Evolutionary conservation across 2,329 filamentous ascomycete species (phyloP).

Genomic region (Diplodia corticola): DNA sequence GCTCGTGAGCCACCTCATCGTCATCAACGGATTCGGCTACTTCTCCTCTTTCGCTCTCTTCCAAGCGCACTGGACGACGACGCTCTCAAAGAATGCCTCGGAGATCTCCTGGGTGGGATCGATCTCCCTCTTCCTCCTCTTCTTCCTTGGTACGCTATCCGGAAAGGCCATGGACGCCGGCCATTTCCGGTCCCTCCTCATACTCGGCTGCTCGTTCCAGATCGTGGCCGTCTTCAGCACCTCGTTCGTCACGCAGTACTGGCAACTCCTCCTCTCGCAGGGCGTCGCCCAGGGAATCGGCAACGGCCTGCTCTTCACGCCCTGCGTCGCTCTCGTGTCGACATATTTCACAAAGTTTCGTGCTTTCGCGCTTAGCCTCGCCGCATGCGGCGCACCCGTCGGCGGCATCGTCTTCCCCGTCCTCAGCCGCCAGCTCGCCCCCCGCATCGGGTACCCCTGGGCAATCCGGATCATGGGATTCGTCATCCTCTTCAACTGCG

Average conservation of each 20-base stretch:
- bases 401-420: conserved; percentile 28
- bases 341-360: conserved; percentile 39
- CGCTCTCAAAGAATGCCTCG: conserved; percentile 34
- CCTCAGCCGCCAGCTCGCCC: conserved; percentile 24
- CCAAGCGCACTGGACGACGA: conserved; percentile 52
- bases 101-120: conserved; percentile 53
- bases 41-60: conserved; percentile 58
- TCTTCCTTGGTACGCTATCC: conserved; percentile 45
- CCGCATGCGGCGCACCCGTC: conserved; percentile 25
- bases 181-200: conserved; percentile 33
- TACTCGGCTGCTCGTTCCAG: conserved; percentile 40
- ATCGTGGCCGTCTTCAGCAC: conserved; percentile 48
- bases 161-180: conserved; percentile 48
- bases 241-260: conserved; percentile 43
- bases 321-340: conserved; percentile 37
- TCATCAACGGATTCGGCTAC: conserved; percentile 42
- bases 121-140: conserved; percentile 47
- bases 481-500: conserved; percentile 39
- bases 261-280: conserved; percentile 26
- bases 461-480: conserved; percentile 42
- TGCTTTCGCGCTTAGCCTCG: conserved; percentile 35
- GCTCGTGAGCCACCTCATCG: conserved; percentile 18
- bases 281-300: conserved; percentile 52
- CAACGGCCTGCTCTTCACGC: conserved; percentile 44
- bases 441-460: conserved; percentile 26